Conservation (phyloP, 768 basidiomycete genomes). For the Auriscalpium microsporum region DNA sequence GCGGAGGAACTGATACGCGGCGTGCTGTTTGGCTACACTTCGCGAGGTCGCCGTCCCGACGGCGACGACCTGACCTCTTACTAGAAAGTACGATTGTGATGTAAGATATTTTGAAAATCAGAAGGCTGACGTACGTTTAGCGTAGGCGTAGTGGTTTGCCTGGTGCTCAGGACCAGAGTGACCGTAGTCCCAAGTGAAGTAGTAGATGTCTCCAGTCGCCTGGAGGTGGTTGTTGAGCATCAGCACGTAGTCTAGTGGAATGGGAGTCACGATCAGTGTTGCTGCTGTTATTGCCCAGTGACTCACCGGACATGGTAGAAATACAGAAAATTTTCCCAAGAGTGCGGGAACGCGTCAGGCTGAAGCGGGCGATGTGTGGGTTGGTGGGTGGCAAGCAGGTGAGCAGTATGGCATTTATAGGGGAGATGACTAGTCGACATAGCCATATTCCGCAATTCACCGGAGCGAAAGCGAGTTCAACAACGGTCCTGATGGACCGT, state of each 20-base stretch:
- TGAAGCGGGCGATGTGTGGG: background rate
- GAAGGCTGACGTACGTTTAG: slow-evolving; percentile 5
- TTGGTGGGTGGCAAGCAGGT: background rate
- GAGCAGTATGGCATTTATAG: background rate
- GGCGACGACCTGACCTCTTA: too few relatives aligned
- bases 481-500: too few relatives aligned
- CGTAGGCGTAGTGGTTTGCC: slow-evolving; percentile 8
- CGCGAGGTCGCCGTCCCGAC: background rate
- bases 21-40: background rate
- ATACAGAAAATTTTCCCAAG: background rate
- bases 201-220: slow-evolving; percentile 6
- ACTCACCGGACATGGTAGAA: background rate
- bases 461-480: too few relatives aligned
- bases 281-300: background rate
- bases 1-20: background rate
- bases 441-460: background rate
- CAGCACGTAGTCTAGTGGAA: slow-evolving; percentile 7
- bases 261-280: background rate
- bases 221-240: slow-evolving; percentile 15
- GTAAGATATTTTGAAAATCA: background rate
- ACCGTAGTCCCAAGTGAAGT: slow-evolving; percentile 12
- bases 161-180: slow-evolving; percentile 14
- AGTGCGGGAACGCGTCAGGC: background rate
- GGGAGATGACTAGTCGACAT: background rate
- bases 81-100: too few relatives aligned